Conservation (phyloP, 768 basidiomycete species). For the Gymnopilus dilepis region DNA sequence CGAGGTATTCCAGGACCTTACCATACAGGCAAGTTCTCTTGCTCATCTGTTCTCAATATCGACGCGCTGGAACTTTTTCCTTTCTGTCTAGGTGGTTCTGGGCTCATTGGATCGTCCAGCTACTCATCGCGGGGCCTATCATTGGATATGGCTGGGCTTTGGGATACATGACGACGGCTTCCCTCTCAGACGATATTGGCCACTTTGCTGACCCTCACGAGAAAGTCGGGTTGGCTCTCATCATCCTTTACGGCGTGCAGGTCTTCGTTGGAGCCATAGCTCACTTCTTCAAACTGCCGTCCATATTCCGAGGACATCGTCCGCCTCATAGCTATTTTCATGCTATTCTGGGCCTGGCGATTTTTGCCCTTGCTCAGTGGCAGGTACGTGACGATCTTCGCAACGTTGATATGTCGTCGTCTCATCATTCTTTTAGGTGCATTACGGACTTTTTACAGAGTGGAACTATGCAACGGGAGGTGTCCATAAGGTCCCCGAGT, state of each 20-base stretch:
- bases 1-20: slow-evolving; percentile 59
- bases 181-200: slow-evolving; percentile 29
- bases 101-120: slow-evolving; percentile 55
- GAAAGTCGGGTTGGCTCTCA: slow-evolving; percentile 55
- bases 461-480: slow-evolving; percentile 41
- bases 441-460: slow-evolving; percentile 55
- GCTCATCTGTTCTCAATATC: background rate
- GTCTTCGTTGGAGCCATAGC: slow-evolving; percentile 53
- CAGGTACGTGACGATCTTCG: slow-evolving; percentile 40
- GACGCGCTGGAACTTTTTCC: background rate
- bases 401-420: background rate
- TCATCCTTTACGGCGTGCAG: slow-evolving; percentile 60
- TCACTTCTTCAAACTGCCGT: slow-evolving; percentile 55
- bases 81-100: slow-evolving; percentile 49
- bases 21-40: slow-evolving; percentile 43
- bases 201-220: slow-evolving; percentile 52
- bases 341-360: slow-evolving; percentile 55
- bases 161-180: slow-evolving; percentile 43
- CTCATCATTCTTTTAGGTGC: slow-evolving; percentile 39
- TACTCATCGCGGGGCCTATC: slow-evolving; percentile 55
- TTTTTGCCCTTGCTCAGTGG: slow-evolving; percentile 58
- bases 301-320: slow-evolving; percentile 42
- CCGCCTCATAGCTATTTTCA: slow-evolving; percentile 62
- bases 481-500: slow-evolving; percentile 40
- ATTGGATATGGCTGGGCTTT: slow-evolving; percentile 55